phyloP scores from a whole-genome alignment of 352 stramenopile genomes.

The Globisporangium orthogonon region DNA sequence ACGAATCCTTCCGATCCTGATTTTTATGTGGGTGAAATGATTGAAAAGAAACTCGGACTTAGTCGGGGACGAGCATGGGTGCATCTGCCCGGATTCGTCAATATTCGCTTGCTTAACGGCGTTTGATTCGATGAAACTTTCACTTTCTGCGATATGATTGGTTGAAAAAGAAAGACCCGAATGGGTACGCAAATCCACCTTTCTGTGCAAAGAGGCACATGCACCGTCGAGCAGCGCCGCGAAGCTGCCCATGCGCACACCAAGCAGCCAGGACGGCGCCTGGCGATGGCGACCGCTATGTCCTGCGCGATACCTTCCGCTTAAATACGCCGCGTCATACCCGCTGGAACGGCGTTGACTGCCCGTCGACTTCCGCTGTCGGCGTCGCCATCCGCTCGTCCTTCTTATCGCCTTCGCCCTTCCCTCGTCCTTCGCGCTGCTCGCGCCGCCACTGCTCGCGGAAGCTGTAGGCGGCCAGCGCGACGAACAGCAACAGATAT shows the following conservation, averaged over 20 bases:
- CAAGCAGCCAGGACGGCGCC: too few species aligned
- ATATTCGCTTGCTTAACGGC: too few species aligned
- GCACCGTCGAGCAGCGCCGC: too few species aligned
- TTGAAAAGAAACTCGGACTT: neutral
- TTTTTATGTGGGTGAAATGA: conserved; percentile 9
- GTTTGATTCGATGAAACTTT: conserved; percentile 1
- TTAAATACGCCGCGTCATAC: neutral
- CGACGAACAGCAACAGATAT: conserved; percentile 4
- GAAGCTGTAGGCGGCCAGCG: conserved; percentile 14
- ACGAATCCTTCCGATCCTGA: conserved; percentile 1
- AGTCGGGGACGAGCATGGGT: neutral
- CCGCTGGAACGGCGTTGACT: neutral
- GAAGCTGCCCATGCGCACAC: too few species aligned
- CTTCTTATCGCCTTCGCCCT: neutral
- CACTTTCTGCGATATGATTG: too few species aligned
- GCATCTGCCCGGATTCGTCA: too few species aligned
- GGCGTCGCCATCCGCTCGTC: neutral
- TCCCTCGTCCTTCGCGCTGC: conserved; percentile 9
- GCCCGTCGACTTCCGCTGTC: neutral
- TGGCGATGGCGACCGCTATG: too few species aligned
- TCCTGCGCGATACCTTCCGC: too few species aligned
- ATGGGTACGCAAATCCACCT: too few species aligned
- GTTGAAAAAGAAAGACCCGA: too few species aligned
- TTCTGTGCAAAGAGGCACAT: too few species aligned
- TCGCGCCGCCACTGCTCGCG: conserved; percentile 6